Percentiles rank a stretch among this genome's conserved stretches.
Evolutionary conservation across 208 protist genomes (phyloP).

Genomic region (Acanthamoeba healyi): DNA sequence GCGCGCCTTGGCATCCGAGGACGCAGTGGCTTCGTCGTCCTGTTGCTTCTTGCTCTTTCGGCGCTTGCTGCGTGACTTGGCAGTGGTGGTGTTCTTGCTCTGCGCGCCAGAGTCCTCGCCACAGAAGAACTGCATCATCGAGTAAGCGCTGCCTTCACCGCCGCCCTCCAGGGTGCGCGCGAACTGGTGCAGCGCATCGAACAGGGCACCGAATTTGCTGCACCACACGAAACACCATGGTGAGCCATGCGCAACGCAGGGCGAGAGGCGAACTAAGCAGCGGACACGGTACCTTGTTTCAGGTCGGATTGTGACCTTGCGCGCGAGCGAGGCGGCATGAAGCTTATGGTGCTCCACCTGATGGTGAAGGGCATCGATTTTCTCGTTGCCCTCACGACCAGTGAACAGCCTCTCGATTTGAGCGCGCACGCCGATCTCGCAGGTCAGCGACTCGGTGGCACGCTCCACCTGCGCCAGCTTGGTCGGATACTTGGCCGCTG

Average conservation of each 20-base stretch:
- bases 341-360: neutral
- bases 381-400: slow-evolving; percentile 1
- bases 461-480: slow-evolving; percentile 32
- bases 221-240: neutral
- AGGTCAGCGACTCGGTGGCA: neutral
- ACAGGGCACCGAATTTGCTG: slow-evolving; percentile 56
- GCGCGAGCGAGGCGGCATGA: neutral
- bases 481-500: slow-evolving; percentile 56
- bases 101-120: neutral
- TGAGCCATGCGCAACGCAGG: neutral
- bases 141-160: slow-evolving; percentile 25
- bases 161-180: slow-evolving; percentile 50
- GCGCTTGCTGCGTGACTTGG: neutral
- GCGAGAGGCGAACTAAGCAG: neutral
- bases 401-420: slow-evolving; percentile 73
- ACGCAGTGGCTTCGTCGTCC: neutral
- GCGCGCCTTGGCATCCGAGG: neutral
- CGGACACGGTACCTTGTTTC: neutral
- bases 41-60: neutral
- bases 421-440: neutral
- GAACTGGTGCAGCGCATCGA: slow-evolving; percentile 68
- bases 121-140: slow-evolving; percentile 50
- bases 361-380: slow-evolving; percentile 2
- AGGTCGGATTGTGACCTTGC: slow-evolving; percentile 63
- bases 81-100: neutral